Evolutionary conservation across 352 stramenopile genomes (phyloP), one percentile per base, ranked within the genome.

Genomic region (Globisporangium acanthophoron): DNA sequence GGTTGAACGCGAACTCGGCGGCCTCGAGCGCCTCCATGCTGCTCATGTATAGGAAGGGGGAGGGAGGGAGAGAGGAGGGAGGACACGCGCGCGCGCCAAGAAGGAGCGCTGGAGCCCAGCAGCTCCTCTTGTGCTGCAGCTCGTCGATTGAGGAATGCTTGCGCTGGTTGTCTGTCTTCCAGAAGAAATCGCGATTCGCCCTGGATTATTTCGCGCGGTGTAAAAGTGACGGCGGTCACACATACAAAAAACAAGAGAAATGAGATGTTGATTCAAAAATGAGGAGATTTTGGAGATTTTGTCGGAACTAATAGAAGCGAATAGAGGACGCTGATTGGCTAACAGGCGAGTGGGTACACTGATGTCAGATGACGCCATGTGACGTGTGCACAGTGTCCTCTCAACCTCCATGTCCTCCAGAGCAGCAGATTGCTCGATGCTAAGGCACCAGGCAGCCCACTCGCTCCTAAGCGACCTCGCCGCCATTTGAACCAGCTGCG

Each of bases 1-100:
- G 77, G 56, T 86, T 86, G 71, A 87, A 92, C 27, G 72, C 68
- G 53, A 92, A 87, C 58, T 88, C 79, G 29, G 83, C 79, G 49
- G 86, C 71, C 59, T 89, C 64, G 41, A 89, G 67, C 59, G 64
- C 56, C 59, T 81, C 76, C 43, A 73, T 71, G 39, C 9, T 40
- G 20, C 33, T 37, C 11, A 27, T 43, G 37, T 4, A 43, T 33
- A 37, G 24, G 5, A 43, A 29, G 29, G 18, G n/a, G 31, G 44
- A 15, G 44, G 44, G 29, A n/a, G 18, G 29, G 29, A n/a, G 31
- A 7, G 8, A 16, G 4, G 6, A 29, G 12, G 49, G 33, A 9
- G 12, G 7, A 9, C 33, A 9, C 6, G 33, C 33, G 33, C 33
- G 12, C 8, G 33, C 7, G 8, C 33, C 8, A 39, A 12, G 33